These are phyloP conservation scores for Diaporthe citriasiana DNA, from an alignment of 2,329 filamentous ascomycete species.

Conservation along the genomic window DNA sequence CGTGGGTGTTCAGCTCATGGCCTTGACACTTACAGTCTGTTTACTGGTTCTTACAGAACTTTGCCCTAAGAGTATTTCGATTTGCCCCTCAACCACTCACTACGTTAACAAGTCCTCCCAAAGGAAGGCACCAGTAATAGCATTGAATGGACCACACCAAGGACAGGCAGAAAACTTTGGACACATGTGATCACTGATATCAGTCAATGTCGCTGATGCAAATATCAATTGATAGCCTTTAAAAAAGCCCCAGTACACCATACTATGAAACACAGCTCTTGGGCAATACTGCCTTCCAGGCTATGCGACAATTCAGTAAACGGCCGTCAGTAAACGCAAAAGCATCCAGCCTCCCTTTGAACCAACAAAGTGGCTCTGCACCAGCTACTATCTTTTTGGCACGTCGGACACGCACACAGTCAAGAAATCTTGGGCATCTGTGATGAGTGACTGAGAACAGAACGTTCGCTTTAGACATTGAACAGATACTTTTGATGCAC, in stretches of 20 bases:
- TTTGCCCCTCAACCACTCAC: too few relatives aligned
- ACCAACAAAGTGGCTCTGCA: background rate
- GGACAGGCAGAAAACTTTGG: background rate
- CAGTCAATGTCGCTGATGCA: background rate
- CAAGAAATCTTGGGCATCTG: background rate
- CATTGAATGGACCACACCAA: too few relatives aligned
- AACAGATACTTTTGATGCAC: conserved; percentile 10
- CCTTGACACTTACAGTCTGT: too few relatives aligned
- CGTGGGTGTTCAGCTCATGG: too few relatives aligned
- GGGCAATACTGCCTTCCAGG: background rate
- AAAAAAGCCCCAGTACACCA: background rate
- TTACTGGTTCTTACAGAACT: too few relatives aligned
- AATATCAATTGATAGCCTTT: background rate
- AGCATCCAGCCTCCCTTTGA: background rate
- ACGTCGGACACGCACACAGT: background rate
- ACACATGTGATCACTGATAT: background rate
- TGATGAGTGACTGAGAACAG: background rate
- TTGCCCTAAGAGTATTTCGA: too few relatives aligned
- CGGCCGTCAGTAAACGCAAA: background rate
- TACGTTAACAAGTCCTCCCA: too few relatives aligned
- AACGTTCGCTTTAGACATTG: background rate
- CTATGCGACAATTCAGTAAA: background rate
- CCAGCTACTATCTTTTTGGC: background rate
- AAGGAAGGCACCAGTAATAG: too few relatives aligned
- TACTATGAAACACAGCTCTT: too few relatives aligned